These are phyloP conservation scores for Capronia coronata DNA, from an alignment of 2,329 filamentous ascomycete genomes.

Conservation along the genomic window DNA sequence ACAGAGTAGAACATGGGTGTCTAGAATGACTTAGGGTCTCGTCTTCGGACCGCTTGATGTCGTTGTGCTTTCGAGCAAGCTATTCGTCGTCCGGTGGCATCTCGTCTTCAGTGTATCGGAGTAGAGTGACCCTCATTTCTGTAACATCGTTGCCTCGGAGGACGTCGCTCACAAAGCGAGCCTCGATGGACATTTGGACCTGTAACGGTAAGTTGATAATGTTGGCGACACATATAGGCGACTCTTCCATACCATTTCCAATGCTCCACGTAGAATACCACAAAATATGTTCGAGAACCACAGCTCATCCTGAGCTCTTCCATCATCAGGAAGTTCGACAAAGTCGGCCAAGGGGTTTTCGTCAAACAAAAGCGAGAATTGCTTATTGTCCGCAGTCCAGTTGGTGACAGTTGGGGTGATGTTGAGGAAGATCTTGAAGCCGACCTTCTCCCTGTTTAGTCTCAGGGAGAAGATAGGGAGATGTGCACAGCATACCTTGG, in stretches of 20 bases:
- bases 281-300: constrained; percentile 99
- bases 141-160: constrained; percentile 91
- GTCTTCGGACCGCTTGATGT: neutral
- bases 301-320: constrained; percentile 86
- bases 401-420: constrained; percentile 89
- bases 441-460: constrained; percentile 55
- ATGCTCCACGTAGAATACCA: constrained; percentile 77
- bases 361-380: constrained; percentile 92
- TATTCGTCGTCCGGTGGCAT: constrained; percentile 93
- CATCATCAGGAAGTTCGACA: constrained; percentile 93
- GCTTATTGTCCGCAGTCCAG: constrained; percentile 93
- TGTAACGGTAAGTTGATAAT: constrained; percentile 30
- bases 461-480: neutral
- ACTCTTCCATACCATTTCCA: constrained; percentile 73
- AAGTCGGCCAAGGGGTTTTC: constrained; percentile 97
- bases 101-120: constrained; percentile 95
- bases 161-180: constrained; percentile 90
- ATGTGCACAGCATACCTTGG: constrained; percentile 56
- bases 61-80: constrained; percentile 25
- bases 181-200: constrained; percentile 96
- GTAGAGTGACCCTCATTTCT: constrained; percentile 87
- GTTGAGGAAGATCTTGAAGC: constrained; percentile 96
- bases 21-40: neutral
- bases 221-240: constrained; percentile 5
- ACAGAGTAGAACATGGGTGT: neutral